Percentiles rank a stretch among this genome's conserved stretches.
Evolutionary conservation across 163 green algal species (phyloP).

Genomic region (Coccomyxa subellipsoidea): DNA sequence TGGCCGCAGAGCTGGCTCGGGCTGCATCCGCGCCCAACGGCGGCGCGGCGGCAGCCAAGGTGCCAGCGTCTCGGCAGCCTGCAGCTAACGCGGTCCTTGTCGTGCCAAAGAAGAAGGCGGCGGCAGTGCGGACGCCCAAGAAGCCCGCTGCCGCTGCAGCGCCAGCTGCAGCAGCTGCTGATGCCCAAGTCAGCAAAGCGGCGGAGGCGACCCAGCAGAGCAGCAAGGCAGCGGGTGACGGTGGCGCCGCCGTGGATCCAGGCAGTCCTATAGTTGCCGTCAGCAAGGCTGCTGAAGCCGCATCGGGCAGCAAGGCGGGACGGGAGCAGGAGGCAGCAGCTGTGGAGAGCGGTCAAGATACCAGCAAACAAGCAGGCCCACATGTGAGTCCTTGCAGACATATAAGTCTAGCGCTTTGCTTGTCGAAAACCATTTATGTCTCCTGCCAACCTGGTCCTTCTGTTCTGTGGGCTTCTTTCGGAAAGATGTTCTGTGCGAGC

Average conservation of each 20-base stretch:
- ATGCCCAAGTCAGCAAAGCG: background rate
- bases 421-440: too few species aligned
- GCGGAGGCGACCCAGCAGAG: background rate
- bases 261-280: background rate
- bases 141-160: background rate
- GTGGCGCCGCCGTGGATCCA: background rate
- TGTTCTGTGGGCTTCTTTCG: too few species aligned
- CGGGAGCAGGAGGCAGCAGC: background rate
- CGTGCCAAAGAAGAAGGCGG: conserved; percentile 7
- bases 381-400: background rate
- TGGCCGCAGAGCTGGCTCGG: conserved; percentile 19
- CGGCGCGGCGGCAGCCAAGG: background rate
- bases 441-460: too few species aligned
- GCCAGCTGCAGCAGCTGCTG: background rate
- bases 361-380: background rate
- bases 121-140: background rate
- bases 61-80: background rate
- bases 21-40: conserved; percentile 2
- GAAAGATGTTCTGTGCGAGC: background rate
- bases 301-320: background rate
- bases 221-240: background rate
- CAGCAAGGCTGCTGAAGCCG: background rate
- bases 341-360: background rate
- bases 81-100: background rate
- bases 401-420: too few species aligned